Percentiles rank a stretch among this genome's conserved stretches.
Conservation (phyloP, 1,139 yeast genomes). For the Scheffersomyces titani region DNA sequence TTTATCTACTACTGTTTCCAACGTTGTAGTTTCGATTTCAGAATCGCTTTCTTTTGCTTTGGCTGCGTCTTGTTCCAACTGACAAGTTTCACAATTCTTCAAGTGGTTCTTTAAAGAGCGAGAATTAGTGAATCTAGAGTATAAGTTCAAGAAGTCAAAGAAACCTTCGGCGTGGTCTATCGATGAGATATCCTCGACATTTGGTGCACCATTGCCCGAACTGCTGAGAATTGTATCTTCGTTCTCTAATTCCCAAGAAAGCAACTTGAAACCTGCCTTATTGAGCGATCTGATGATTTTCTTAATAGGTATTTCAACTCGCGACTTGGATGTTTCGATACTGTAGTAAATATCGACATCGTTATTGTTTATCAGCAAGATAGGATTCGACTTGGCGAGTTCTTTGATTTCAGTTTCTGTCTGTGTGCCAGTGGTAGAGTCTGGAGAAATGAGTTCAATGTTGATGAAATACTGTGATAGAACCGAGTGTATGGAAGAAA, state of each 20-base stretch:
- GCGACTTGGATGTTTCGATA: conserved; percentile 5
- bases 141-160: conserved; percentile 5
- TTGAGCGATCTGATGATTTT: conserved; percentile 23
- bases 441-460: not conserved
- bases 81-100: conserved; percentile 35
- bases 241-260: conserved; percentile 32
- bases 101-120: conserved; percentile 24
- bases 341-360: conserved; percentile 23
- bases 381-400: conserved; percentile 10
- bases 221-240: conserved; percentile 19
- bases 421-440: conserved; percentile 17
- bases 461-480: conserved; percentile 16
- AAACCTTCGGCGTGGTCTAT: conserved; percentile 2
- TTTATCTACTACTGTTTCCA: conserved; percentile 31
- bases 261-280: conserved; percentile 31
- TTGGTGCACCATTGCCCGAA: conserved; percentile 1
- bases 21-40: conserved; percentile 6
- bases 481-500: conserved; percentile 28
- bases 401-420: conserved; percentile 23
- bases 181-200: not conserved
- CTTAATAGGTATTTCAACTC: conserved; percentile 19
- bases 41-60: not conserved
- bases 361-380: conserved; percentile 17
- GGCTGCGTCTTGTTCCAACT: conserved; percentile 8
- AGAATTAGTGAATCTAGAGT: conserved; percentile 5